A percentile compares a stretch with the other conserved stretches of the same genome.
phyloP scores from a whole-genome alignment of 495 filamentous ascomycete genomes.

The Ascodesmis nigricans region DNA sequence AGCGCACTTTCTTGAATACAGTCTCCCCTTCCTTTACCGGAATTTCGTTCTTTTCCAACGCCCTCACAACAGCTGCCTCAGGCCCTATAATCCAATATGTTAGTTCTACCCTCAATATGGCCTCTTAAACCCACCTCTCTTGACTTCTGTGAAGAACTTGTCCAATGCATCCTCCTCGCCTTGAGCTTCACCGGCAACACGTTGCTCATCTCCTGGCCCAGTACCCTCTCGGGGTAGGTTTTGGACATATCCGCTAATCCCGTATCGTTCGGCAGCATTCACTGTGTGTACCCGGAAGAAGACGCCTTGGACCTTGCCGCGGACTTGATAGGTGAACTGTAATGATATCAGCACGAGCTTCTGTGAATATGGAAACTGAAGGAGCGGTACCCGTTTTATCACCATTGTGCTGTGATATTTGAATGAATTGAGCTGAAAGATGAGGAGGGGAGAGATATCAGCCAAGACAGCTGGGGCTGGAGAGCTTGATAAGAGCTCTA shows the following conservation, averaged over 20 bases:
- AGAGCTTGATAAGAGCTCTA: too few relatives aligned
- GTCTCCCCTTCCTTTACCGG: conserved; percentile 3
- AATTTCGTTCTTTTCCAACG: conserved; percentile 1
- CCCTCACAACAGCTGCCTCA: conserved; percentile 2
- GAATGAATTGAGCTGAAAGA: too few relatives aligned
- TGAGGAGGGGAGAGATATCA: too few relatives aligned
- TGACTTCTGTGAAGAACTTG: conserved; percentile 2
- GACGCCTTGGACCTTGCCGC: conserved; percentile 3
- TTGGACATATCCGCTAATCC: conserved; percentile 2
- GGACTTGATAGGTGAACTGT: too few relatives aligned
- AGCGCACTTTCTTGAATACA: conserved; percentile 3
- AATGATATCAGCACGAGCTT: too few relatives aligned
- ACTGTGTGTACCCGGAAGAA: conserved; percentile 6
- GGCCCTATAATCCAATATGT: too few relatives aligned
- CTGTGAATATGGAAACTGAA: not conserved
- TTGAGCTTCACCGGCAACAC: conserved; percentile 4
- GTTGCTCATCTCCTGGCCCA: too few relatives aligned
- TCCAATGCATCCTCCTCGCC: not conserved
- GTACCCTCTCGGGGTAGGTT: conserved; percentile 4
- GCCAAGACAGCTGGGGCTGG: too few relatives aligned
- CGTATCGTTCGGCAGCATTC: not conserved
- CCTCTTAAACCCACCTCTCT: too few relatives aligned
- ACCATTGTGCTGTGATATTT: not conserved
- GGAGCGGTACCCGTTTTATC: not conserved
- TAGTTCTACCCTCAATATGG: too few relatives aligned